A percentile compares a stretch with the other conserved stretches of the same genome.
Conservation (phyloP, 2,329 filamentous ascomycete species). For the Colletotrichum lupini region DNA sequence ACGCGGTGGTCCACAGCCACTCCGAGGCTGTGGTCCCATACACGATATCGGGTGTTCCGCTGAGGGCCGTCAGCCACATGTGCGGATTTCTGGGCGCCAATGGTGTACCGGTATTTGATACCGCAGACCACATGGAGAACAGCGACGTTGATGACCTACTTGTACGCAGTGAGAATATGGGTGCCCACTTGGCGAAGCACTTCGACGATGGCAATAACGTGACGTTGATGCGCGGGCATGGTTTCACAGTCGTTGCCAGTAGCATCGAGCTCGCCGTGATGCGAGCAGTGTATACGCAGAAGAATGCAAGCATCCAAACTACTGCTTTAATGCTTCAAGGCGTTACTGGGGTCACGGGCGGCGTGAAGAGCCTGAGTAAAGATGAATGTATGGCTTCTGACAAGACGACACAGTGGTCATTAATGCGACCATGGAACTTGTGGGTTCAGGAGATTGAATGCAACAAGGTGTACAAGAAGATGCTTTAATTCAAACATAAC, state of each 20-base stretch:
- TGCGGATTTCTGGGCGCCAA: slow-evolving; percentile 53
- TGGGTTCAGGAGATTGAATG: background rate
- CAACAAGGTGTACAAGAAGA: background rate
- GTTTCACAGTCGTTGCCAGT: slow-evolving; percentile 51
- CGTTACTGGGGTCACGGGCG: background rate
- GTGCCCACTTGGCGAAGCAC: slow-evolving; percentile 45
- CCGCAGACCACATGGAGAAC: slow-evolving; percentile 39
- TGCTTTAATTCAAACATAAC: background rate
- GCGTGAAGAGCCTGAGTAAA: background rate
- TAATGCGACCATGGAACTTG: slow-evolving; percentile 10
- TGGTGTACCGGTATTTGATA: slow-evolving; percentile 47
- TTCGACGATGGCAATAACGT: slow-evolving; percentile 48
- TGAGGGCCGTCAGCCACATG: slow-evolving; percentile 55
- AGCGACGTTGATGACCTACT: slow-evolving; percentile 49
- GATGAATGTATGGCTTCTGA: slow-evolving; percentile 3
- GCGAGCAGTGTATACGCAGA: slow-evolving; percentile 54
- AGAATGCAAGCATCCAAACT: slow-evolving; percentile 55
- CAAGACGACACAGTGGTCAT: background rate
- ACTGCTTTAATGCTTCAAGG: slow-evolving; percentile 44
- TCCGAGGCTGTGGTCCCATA: slow-evolving; percentile 54
- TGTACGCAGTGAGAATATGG: slow-evolving; percentile 47
- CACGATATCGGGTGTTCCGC: slow-evolving; percentile 49
- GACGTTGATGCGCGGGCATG: slow-evolving; percentile 58
- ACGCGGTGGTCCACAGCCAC: slow-evolving; percentile 57
- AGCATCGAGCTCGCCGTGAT: slow-evolving; percentile 53